Evolutionary conservation across 1,284 basidiomycete species (phyloP), one percentile per base, ranked within the genome.

Genomic region (Paramarasmius palmivorus): DNA sequence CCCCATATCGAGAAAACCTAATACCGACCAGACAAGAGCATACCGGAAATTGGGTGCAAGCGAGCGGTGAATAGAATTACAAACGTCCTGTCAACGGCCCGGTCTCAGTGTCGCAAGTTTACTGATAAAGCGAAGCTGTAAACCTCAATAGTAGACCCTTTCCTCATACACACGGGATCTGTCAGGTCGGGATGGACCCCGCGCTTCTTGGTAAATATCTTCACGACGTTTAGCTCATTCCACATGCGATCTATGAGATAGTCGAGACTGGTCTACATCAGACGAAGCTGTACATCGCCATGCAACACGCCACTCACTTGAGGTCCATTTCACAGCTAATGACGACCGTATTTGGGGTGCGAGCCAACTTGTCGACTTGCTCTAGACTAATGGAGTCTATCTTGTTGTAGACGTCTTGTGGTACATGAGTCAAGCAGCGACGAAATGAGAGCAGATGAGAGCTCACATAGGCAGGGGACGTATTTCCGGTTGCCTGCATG

Each of bases 131-230:
- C 29, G 3, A 32, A 34, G 7, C 19, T 9, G 3, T 26, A 32
- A 54, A 90, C 92, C 78, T 98, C 96, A 56, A 98, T 90, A 0
- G 93, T 95, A 1, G 95, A 93, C 1, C 95, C 96, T 64, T 85
- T 90, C 51, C 95, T 81, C 60, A 98, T 73, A 67, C 95, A 95
- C 47, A 98, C 86, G n/a, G 96, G 96, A 71, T 98, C 96, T 1
- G 78, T 73, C 17, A 98, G 73, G 68, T 98, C 96, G 2, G 96
- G 94, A 61, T 91, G 90, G 32, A 81, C 91, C n/a, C 95, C 96
- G 45, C 96, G 83, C 70, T 95, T 95, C 74, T 98, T 98, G 2
- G 95, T 98, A 72, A 98, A 98, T 52, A 98, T 86, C 70, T 94
- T 95, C 49, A 95, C 93, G 17, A 95, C 81, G 36, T 81, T 78